Base-by-base conservation (phyloP, 768 basidiomycete species). In the Dioszegia hungarica region DNA sequence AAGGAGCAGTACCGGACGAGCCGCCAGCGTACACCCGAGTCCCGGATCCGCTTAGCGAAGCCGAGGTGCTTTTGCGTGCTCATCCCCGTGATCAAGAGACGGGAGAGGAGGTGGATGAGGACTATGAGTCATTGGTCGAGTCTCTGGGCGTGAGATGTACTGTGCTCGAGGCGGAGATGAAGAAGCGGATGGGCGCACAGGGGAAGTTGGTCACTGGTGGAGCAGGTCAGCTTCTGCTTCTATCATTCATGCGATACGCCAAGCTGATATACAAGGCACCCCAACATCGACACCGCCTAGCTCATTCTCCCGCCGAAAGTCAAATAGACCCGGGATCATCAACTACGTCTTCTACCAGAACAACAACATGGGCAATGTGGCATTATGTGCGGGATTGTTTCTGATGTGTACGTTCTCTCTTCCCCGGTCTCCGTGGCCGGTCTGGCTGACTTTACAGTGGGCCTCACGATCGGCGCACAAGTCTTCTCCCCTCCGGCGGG, bases 21-120 rank as follows among this genome's bases (percentile, higher is more conserved):
- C 67, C 70, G n/a, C 72, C 72, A 0, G 70, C 72, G 2, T 74
- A 74, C 57, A 65, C 69, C 19, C 56, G 63, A 9, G 46, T 60
- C 17, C 69, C 72, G 3, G 60, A 61, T 27, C 67, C 72, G n/a
- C 49, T 61, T 46, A 60, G 65, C 22, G 56, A 46, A 19, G 19
- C 63, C 4, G 54, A 64, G 28, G 39, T 73, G 1, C 60, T 73
- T 12, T 57, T 59, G 2, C 61, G 48, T 17, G 66, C 64, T 33
- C 72, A 73, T 59, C 72, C 72, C 0, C 57, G 55, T 3, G 61
- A 40, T 27, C 55, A 56, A 3, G 22, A 36, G 8, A 22, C 29
- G n/a, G 53, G 38, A 4, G 19, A 46, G 5, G 54, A 48, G 6
- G 52, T 47, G 19, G 63, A 69, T 33, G 69, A 60, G 28, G 63